Evolutionary conservation across 441 rosid genomes (phyloP), one percentile per base, ranked within the genome.

Genomic region (Syzygium syzygioides): DNA sequence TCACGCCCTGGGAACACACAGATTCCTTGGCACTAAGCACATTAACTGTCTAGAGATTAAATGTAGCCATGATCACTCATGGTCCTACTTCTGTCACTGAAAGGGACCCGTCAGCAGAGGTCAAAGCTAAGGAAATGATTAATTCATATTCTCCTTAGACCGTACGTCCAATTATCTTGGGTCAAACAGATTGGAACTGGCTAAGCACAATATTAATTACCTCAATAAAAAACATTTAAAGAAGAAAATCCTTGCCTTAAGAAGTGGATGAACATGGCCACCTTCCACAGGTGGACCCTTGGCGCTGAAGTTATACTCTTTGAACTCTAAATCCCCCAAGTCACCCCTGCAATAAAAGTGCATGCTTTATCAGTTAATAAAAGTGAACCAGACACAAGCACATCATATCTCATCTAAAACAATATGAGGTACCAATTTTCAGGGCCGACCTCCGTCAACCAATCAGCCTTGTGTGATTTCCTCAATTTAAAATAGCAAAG

Each of bases 231-330:
- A 41, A 76, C n/a, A 37, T 11, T 71, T 41, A 71, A 37, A 71
- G 52, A 48, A 41, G 41, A 55, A 30, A 57, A 62, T 87, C 88
- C 91, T 91, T 93, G 92, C 99, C 98, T 98, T 97, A 86, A 94
- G 98, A 71, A 98, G 96, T 14, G 99, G 99, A 89, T 98, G 99
- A 87, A 98, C 96, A 94, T 97, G 96, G 71, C 99, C 99, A 91
- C 98, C 91, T 90, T 96, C 98, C 89, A 95, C 88, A 87, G 98
- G 97, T 87, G 91, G 96, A 91, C 99, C 99, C 92, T 96, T 97
- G 68, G 98, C 98, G 86, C 90, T 94, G 91, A 96, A 96, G 92
- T 98, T 98, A 89, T 97, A 97, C 89, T 95, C 98, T 91, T 98
- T 98, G 91, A 98, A 97, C 89, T 96, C 98, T 88, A 96, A 89